A percentile compares a stretch with the other conserved stretches of the same genome.
phyloP scores from a whole-genome alignment of 179 eudicot species.

The Kewa caespitosa region DNA sequence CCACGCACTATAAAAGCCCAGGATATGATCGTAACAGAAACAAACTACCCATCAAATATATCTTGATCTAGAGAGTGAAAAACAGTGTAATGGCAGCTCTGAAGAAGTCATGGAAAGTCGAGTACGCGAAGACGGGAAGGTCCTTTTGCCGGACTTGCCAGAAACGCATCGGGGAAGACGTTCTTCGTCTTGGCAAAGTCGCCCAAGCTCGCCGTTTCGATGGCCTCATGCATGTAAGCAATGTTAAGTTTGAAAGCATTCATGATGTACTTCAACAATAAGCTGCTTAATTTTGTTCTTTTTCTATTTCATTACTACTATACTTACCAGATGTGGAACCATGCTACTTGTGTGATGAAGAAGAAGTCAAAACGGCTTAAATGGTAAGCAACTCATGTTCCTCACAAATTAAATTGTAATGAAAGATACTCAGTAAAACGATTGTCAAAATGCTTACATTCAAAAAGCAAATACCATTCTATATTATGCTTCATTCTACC shows the following conservation, averaged over 20 bases:
- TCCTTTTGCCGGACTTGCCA: conserved; percentile 86
- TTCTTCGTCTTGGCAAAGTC: conserved; percentile 88
- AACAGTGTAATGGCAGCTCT: conserved; percentile 62
- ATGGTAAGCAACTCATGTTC: too few relatives aligned
- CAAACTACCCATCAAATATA: too few relatives aligned
- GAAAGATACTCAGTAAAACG: too few relatives aligned
- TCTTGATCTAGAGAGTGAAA: conserved; percentile 18
- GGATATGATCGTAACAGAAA: too few relatives aligned
- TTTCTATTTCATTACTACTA: conserved; percentile 26
- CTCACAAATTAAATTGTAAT: too few relatives aligned
- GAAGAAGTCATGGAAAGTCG: conserved; percentile 92
- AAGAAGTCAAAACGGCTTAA: conserved; percentile 91
- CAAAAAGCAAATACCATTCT: too few relatives aligned
- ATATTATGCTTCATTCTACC: too few relatives aligned
- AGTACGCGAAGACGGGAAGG: conserved; percentile 90
- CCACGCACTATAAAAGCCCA: too few relatives aligned
- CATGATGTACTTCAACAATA: background rate
- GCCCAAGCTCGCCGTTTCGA: conserved; percentile 93
- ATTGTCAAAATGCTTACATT: too few relatives aligned
- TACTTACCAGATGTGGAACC: conserved; percentile 99
- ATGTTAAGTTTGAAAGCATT: background rate
- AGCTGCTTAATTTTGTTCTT: conserved; percentile 18
- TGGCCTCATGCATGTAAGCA: conserved; percentile 89
- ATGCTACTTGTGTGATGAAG: conserved; percentile 76
- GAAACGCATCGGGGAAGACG: conserved; percentile 63